Evolutionary conservation across 768 basidiomycete species (phyloP), one percentile per base, ranked within the genome.

Genomic region (Kwoniella sp.): DNA sequence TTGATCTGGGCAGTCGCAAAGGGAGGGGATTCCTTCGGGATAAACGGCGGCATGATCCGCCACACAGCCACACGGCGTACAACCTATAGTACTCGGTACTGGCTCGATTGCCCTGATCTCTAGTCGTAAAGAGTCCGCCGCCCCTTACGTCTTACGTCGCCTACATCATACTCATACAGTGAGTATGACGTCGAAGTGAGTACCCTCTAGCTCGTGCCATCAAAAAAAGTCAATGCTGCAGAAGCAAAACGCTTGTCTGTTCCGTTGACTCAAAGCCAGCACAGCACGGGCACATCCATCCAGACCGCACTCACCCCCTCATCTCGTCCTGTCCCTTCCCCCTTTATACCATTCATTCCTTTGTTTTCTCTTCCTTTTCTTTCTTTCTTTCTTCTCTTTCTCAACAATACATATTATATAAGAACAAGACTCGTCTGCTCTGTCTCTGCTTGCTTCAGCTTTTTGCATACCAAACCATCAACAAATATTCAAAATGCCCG

Each of bases 401-500:
- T 24, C 21, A 25, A 22, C 24, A 21, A n/a, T 13, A 25, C 29
- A 46, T 50, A 60, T 51, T 6, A 3, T 15, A 3, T 9, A 19
- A 44, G 17, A 44, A 9, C 40, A 44, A 44, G 10, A n/a, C n/a
- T n/a, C n/a, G n/a, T n/a, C n/a, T n/a, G n/a, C n/a, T n/a, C n/a
- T n/a, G n/a, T n/a, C n/a, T 10, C 10, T 44, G 40, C 17, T 44
- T 19, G 3, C 40, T 10, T 9, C 17, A 6, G 40, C 10, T 44
- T 44, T 44, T 19, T 3, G 40, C 40, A 44, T 44, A 44, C 40
- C 40, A 44, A 44, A 44, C 40, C 7, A 44, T 5, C 5, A 54
- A 15, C 21, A 55, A 5, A 6, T 33, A 33, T 33, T 33, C 15
- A 59, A 30, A 58, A 58, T 65, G 57, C 44, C 40, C 33, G 29